Evolutionary conservation across 192 early-diverging fungal species (phyloP).

Genomic region (Rhizoclosmatium sp.): DNA sequence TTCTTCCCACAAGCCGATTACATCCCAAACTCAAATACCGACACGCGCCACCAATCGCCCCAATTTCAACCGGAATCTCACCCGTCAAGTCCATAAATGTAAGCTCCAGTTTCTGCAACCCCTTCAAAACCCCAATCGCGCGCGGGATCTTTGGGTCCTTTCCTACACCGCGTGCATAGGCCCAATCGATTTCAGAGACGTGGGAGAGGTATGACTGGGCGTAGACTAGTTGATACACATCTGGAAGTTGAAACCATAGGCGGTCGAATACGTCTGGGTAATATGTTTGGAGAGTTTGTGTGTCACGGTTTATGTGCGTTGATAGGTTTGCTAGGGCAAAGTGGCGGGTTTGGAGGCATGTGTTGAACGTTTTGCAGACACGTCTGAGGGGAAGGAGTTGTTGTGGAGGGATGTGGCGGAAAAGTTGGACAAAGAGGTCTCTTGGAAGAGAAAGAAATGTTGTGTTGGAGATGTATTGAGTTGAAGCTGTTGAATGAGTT

Average conservation of each 20-base stretch:
- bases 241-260: not conserved
- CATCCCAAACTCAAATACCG: constrained; percentile 7
- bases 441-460: not conserved
- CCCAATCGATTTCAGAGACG: not conserved
- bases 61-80: not conserved
- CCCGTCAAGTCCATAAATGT: not conserved
- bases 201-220: not conserved
- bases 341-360: not conserved
- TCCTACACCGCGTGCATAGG: not conserved
- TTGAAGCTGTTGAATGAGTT: not conserved
- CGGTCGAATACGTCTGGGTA: not conserved
- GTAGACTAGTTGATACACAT: constrained; percentile 5
- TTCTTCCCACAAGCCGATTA: constrained; percentile 26
- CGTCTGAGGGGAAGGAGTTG: constrained; percentile 2
- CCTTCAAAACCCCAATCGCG: not conserved
- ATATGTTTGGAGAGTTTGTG: not conserved
- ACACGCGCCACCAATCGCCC: not conserved
- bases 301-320: not conserved
- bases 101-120: not conserved
- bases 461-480: not conserved
- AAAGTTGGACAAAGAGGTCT: not conserved
- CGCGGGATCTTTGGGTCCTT: not conserved
- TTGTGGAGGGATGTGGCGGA: not conserved
- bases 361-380: not conserved
- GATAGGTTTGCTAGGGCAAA: not conserved